These are phyloP conservation scores for Periconia macrospinosa DNA, from an alignment of 2,329 filamentous ascomycete species.

Conservation along the genomic window DNA sequence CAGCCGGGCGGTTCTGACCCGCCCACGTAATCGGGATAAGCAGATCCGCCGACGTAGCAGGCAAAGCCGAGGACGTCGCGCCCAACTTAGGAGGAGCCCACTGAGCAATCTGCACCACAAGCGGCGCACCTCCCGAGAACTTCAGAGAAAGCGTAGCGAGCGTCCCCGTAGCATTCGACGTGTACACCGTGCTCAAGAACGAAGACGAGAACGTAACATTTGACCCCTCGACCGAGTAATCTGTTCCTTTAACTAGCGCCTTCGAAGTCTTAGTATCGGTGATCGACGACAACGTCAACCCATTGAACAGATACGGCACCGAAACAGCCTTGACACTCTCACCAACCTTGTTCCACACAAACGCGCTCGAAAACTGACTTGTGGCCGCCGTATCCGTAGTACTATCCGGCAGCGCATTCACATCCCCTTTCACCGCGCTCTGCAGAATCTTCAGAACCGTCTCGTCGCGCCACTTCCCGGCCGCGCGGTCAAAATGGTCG, in stretches of 20 bases:
- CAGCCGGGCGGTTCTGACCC: conserved; percentile 54
- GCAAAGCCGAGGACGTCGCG: conserved; percentile 29
- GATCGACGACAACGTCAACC: conserved; percentile 52
- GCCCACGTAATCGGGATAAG: conserved; percentile 57
- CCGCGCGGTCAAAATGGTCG: conserved; percentile 57
- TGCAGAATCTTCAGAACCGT: conserved; percentile 53
- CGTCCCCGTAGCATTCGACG: conserved; percentile 47
- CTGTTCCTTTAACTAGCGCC: conserved; percentile 40
- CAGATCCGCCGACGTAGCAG: conserved; percentile 45
- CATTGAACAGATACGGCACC: conserved; percentile 57
- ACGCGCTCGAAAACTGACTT: conserved; percentile 55
- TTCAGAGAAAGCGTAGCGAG: conserved; percentile 55
- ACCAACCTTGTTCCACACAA: conserved; percentile 57
- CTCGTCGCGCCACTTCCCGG: conserved; percentile 55
- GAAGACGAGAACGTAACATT: conserved; percentile 51
- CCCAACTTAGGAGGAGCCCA: conserved; percentile 53
- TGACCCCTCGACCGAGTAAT: conserved; percentile 53
- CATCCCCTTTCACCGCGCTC: conserved; percentile 47
- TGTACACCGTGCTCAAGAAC: conserved; percentile 53
- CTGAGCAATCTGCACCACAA: conserved; percentile 54
- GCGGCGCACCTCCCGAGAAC: conserved; percentile 56
- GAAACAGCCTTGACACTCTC: conserved; percentile 46
- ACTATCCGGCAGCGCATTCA: conserved; percentile 57
- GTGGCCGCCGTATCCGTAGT: conserved; percentile 52
- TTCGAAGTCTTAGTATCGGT: conserved; percentile 39